Evolutionary conservation across 2,329 filamentous ascomycete species (phyloP).

Genomic region (Annulohypoxylon truncatum): DNA sequence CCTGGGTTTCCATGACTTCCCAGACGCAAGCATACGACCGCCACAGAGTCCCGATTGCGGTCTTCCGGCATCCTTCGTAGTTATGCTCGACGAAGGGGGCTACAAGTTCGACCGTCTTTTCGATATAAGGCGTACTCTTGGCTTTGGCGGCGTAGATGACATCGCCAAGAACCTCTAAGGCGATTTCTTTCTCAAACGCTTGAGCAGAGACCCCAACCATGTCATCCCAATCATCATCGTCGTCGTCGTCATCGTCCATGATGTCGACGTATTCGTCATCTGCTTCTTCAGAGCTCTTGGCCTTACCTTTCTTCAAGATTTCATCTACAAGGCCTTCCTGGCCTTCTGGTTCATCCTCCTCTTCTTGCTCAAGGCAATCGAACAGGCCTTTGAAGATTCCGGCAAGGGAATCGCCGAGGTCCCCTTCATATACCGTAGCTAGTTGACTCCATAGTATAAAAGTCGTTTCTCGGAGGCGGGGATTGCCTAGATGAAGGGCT

Average conservation of each 20-base stretch:
- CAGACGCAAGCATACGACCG: conserved; percentile 92
- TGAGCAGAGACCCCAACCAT: conserved; percentile 87
- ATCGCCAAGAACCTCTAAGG: conserved; percentile 93
- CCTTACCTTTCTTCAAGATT: conserved; percentile 81
- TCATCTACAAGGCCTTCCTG: conserved; percentile 52
- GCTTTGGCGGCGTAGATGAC: conserved; percentile 81
- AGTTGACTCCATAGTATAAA: conserved; percentile 97
- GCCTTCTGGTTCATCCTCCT: conserved; percentile 87
- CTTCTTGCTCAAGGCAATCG: conserved; percentile 85
- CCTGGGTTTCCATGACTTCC: conserved; percentile 83
- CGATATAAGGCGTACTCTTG: conserved; percentile 70
- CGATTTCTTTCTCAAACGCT: conserved; percentile 96
- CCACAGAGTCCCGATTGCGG: conserved; percentile 90
- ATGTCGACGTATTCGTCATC: conserved; percentile 68
- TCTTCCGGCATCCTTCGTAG: conserved; percentile 94
- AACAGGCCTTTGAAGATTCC: conserved; percentile 85
- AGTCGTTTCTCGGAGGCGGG: conserved; percentile 91
- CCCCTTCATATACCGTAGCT: conserved; percentile 90
- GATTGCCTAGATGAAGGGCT: conserved; percentile 87
- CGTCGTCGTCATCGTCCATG: conserved; percentile 71
- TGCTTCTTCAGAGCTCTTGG: conserved; percentile 64
- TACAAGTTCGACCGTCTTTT: conserved; percentile 86
- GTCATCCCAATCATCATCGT: conserved; percentile 86
- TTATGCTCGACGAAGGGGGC: conserved; percentile 85
- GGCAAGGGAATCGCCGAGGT: conserved; percentile 81